These are phyloP conservation scores for Flueggea neowawraea DNA, from an alignment of 441 rosid genomes.

Conservation along the genomic window DNA sequence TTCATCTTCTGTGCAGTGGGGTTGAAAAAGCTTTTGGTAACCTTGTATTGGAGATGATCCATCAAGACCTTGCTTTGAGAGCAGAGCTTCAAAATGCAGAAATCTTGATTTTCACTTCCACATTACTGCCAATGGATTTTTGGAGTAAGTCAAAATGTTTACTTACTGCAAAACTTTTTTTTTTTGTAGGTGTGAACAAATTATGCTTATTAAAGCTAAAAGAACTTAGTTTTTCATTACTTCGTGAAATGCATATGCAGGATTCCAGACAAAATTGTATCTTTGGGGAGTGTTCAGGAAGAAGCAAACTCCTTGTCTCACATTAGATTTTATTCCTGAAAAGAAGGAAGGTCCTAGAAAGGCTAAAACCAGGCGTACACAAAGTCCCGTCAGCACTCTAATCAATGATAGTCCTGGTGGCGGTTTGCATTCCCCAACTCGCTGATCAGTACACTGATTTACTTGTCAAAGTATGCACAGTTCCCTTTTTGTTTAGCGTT, in stretches of 20 bases:
- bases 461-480: too few relatives aligned
- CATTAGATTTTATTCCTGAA: slow-evolving; percentile 3
- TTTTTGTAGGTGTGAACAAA: not conserved
- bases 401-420: slow-evolving; percentile 21
- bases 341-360: slow-evolving; percentile 6
- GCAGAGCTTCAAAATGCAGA: slow-evolving; percentile 45
- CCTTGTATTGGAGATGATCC: slow-evolving; percentile 48
- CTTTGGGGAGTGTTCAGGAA: slow-evolving; percentile 74
- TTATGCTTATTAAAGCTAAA: too few relatives aligned
- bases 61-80: slow-evolving; percentile 47
- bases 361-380: slow-evolving; percentile 1
- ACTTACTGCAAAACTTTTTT: not conserved
- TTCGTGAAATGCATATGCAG: slow-evolving; percentile 32
- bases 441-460: too few relatives aligned
- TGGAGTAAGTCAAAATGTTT: slow-evolving; percentile 47
- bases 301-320: slow-evolving; percentile 18
- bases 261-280: slow-evolving; percentile 46
- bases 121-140: slow-evolving; percentile 38
- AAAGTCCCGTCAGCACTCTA: slow-evolving; percentile 25
- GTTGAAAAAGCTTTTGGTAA: slow-evolving; percentile 33
- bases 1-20: slow-evolving; percentile 25
- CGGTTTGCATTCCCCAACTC: not conserved
- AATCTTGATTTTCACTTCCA: slow-evolving; percentile 62
- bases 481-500: too few relatives aligned
- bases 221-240: not conserved